Base-by-base conservation (phyloP, 352 stramenopile species). In the Paralagenidium karlingii region DNA sequence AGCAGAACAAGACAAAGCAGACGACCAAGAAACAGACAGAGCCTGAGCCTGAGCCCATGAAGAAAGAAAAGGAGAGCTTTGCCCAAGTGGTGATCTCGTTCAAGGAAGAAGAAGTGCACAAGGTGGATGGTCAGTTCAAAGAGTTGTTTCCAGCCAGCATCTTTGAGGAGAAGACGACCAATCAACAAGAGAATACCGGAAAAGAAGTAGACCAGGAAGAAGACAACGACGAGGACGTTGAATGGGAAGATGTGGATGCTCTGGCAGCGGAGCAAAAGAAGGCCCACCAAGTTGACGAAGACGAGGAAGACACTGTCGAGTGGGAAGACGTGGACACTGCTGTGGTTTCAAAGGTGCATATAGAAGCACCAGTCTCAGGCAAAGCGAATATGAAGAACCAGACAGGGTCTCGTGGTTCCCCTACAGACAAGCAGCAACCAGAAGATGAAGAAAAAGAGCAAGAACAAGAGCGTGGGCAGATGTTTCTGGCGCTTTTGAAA, bases 401-500 rank as follows among this genome's bases (percentile, higher is more conserved):
- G 33, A 50, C n/a, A 25, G 20, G 22, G 16, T 24, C 11, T 22
- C 24, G 26, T 49, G 10, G 34, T 42, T 12, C 33, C 37, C 12
- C 25, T 43, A n/a, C 29, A 53, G 18, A 2, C 53, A 19, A 26
- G 45, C 3, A 51, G 25, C 11, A 34, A 47, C 18, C n/a, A n/a
- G 45, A 61, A 42, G 30, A 21, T 19, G 25, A 24, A 15, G 31
- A 30, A 9, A 24, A 37, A 30, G 58, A 67, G 29, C 24, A 49
- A 1, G 61, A 54, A 1, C 45, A 66, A 19, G 67, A 84, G 3
- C 43, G 71, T 11, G 45, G 34, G 11, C 45, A 59, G 15, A 11
- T 60, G 36, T 77, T 71, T 34, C 21, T 71, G 24, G 71, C 65
- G 13, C n/a, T n/a, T n/a, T 47, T 88, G 8, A 77, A 68, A 38